phyloP scores from a whole-genome alignment of 2,329 filamentous ascomycete species.

The Diaporthe humulicola region DNA sequence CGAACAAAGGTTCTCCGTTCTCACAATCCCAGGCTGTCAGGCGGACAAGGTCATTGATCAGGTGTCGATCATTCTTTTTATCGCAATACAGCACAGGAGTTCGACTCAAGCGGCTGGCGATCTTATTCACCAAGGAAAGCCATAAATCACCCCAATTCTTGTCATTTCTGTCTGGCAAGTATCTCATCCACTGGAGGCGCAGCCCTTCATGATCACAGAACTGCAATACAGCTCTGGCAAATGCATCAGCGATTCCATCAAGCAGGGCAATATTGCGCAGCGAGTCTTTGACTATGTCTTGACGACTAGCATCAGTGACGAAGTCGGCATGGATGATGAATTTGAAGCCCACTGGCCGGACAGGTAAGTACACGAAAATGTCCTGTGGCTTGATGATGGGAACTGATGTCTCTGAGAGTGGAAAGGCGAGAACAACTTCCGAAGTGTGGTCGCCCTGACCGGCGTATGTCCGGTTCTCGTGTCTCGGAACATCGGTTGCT shows the following conservation, averaged over 20 bases:
- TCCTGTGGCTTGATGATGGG: constrained; percentile 57
- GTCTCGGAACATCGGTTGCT: constrained; percentile 43
- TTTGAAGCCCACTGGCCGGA: constrained; percentile 58
- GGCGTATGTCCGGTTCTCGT: constrained; percentile 41
- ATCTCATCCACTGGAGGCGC: constrained; percentile 60
- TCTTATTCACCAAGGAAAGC: constrained; percentile 43
- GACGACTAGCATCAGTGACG: constrained; percentile 58
- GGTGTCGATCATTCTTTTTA: constrained; percentile 8
- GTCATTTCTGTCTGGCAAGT: constrained; percentile 51
- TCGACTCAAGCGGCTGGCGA: constrained; percentile 41
- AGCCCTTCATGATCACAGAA: constrained; percentile 55
- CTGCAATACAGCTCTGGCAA: constrained; percentile 53
- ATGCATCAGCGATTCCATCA: constrained; percentile 52
- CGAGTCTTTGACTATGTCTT: constrained; percentile 56
- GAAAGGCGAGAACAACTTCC: constrained; percentile 61
- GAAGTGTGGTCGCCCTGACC: constrained; percentile 40
- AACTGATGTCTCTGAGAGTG: constrained; percentile 47
- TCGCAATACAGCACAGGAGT: constrained; percentile 39
- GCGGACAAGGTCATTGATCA: constrained; percentile 24
- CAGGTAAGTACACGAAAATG: constrained; percentile 61
- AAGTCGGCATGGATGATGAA: constrained; percentile 66
- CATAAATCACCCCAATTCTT: constrained; percentile 48
- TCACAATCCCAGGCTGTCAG: constrained; percentile 28
- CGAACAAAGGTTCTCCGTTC: constrained; percentile 44
- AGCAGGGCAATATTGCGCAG: constrained; percentile 54